A percentile compares a stretch with the other conserved stretches of the same genome.
Conservation (phyloP, 192 early-diverging fungal genomes). For the Coemansia sp. region DNA sequence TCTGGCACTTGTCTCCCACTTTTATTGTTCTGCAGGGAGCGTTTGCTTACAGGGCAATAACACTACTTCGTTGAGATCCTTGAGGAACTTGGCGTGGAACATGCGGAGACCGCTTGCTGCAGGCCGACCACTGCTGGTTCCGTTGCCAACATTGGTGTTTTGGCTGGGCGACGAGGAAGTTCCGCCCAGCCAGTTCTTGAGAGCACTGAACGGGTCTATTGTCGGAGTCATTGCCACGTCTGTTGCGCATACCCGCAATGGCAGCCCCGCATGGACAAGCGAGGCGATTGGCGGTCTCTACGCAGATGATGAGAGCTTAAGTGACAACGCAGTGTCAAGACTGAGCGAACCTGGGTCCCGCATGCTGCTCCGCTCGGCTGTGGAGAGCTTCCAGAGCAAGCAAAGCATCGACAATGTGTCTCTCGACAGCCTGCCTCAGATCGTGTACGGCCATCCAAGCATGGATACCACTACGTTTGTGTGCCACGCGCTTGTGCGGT, state of each 20-base stretch:
- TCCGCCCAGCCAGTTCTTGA: constrained; percentile 72
- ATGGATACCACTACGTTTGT: constrained; percentile 56
- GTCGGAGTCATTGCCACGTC: constrained; percentile 70
- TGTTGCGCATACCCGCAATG: constrained; percentile 13
- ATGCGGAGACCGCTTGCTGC: constrained; percentile 59
- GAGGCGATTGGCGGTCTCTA: constrained; percentile 23
- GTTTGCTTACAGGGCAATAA: not conserved
- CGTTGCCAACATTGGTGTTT: constrained; percentile 64
- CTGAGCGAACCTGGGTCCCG: constrained; percentile 44
- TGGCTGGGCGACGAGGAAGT: constrained; percentile 76
- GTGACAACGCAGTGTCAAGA: constrained; percentile 26
- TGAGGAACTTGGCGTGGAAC: constrained; percentile 49
- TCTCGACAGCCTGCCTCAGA: constrained; percentile 30
- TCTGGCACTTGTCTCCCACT: constrained; percentile 68
- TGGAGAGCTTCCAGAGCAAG: not conserved
- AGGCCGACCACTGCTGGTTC: constrained; percentile 60
- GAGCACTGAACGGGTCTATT: constrained; percentile 81
- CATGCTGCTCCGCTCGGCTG: constrained; percentile 8
- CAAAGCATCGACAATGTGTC: not conserved
- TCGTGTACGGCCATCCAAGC: constrained; percentile 46
- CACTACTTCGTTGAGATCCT: not conserved
- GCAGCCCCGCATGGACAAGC: constrained; percentile 34
- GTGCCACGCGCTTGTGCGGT: constrained; percentile 66
- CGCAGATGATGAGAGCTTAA: constrained; percentile 18
- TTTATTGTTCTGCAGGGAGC: constrained; percentile 50